Percentiles rank a stretch among this genome's conserved stretches.
Conservation (phyloP, 2,329 filamentous ascomycete species). For the Arthrobotrys entomopaga region DNA sequence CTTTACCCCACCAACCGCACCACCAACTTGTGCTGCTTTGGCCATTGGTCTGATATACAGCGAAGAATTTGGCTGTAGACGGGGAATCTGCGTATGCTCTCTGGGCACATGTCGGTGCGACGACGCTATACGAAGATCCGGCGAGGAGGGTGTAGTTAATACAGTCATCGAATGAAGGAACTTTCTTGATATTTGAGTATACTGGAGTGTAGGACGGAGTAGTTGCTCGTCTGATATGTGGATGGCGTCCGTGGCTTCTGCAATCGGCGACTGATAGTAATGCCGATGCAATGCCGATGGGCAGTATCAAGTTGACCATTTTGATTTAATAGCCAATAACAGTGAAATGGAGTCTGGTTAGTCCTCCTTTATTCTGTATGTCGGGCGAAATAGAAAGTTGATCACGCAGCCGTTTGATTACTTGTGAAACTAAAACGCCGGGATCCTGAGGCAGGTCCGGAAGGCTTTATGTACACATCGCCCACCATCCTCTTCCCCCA, state of each 20-base stretch:
- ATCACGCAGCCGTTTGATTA: background rate
- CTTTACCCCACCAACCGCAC: constrained; percentile 37
- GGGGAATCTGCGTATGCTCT: constrained; percentile 1
- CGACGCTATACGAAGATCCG: background rate
- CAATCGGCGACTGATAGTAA: constrained; percentile 1
- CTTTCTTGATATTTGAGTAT: constrained; percentile 21
- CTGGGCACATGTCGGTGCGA: constrained; percentile 14
- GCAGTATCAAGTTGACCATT: constrained; percentile 24
- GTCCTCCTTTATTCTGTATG: background rate
- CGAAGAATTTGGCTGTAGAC: constrained; percentile 18
- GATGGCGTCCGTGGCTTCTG: constrained; percentile 15
- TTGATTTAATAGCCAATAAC: background rate
- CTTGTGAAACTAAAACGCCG: background rate
- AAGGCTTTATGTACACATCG: too few relatives aligned
- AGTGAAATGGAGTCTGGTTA: background rate
- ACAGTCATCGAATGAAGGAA: constrained; percentile 38
- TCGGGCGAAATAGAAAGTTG: background rate
- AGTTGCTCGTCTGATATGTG: constrained; percentile 19
- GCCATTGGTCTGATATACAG: constrained; percentile 16
- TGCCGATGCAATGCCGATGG: background rate
- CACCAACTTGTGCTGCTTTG: constrained; percentile 23
- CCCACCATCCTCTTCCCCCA: background rate
- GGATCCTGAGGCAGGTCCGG: too few relatives aligned
- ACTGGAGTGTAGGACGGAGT: constrained; percentile 12
- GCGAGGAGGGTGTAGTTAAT: constrained; percentile 21